Base-by-base conservation (phyloP, 148 eudicot species). In the Cornus florida region DNA sequence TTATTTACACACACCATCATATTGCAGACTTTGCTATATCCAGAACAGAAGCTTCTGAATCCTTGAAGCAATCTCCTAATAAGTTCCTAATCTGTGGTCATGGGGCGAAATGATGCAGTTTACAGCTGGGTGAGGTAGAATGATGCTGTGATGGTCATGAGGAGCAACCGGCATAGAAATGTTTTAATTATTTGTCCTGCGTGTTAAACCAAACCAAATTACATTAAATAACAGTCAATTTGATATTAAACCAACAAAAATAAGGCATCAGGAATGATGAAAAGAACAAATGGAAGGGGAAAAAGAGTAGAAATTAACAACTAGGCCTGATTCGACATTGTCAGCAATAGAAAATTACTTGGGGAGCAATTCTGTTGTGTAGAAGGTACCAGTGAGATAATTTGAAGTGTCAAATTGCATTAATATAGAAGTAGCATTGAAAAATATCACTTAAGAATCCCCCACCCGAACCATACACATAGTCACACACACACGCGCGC, bases 1-100 rank as follows among this genome's bases (percentile, higher is more conserved):
- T 76, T 10, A 76, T 76, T 67, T 76, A 76, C 43, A 75, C 19
- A 75, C 13, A 76, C 17, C 17, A 43, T 33, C 38, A 67, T 22
- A 46, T 28, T 76, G 20, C 48, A 67, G 48, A 76, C 64, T 12
- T 67, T 53, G 19, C 14, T 1, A 53, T 43, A 43, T 43, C 48
- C 48, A 43, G 48, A 43, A 43, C 48, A 5, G 48, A 43, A 43
- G 48, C 48, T 43, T 43, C 48, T 2, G 48, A 43, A 43, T 43
- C 48, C 1, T 35, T 43, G 48, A 43, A 43, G 48, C 48, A 43
- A 43, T 43, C 8, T 43, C 48, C 48, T 6, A 43, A 9, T 4
- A 43, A 4, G 48, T 43, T 43, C 48, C 48, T 43, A 43, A 6
- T 43, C 8, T 43, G 48, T 43, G 48, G 9, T 19, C 16, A 53